A percentile compares a stretch with the other conserved stretches of the same genome.
Conservation (phyloP, 495 filamentous ascomycete species). For the Bacidia gigantensis region DNA sequence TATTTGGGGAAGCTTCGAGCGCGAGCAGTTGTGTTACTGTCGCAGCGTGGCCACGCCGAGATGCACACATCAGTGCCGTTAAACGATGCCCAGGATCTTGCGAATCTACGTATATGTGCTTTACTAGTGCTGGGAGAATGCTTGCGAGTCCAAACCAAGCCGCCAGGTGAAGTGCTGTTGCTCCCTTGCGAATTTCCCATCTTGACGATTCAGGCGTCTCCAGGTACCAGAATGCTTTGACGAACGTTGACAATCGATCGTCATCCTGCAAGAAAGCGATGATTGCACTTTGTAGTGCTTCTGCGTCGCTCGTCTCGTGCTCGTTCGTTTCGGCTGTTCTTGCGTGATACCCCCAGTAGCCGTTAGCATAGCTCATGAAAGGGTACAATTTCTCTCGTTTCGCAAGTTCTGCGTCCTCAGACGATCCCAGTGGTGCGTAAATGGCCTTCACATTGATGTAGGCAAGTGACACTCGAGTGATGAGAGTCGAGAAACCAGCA, state of each 20-base stretch:
- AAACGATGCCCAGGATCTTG: constrained; percentile 17
- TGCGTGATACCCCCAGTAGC: constrained; percentile 21
- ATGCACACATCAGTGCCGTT: constrained; percentile 24
- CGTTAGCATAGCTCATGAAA: constrained; percentile 17
- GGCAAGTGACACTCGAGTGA: constrained; percentile 13
- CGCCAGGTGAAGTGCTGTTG: constrained; percentile 18
- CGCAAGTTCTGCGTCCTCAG: constrained; percentile 7
- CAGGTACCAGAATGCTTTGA: constrained; percentile 21
- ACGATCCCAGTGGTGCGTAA: constrained; percentile 11
- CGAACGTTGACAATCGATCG: constrained; percentile 12
- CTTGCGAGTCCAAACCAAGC: constrained; percentile 21
- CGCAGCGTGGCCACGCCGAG: constrained; percentile 16
- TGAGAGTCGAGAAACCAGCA: constrained; percentile 4
- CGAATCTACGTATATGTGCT: constrained; percentile 3
- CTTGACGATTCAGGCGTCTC: constrained; percentile 10
- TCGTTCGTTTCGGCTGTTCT: not conserved
- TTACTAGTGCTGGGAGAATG: constrained; percentile 3
- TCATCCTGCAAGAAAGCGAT: constrained; percentile 14
- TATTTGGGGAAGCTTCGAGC: constrained; percentile 15
- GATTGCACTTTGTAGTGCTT: not conserved
- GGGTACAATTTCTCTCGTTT: constrained; percentile 11
- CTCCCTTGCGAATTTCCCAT: constrained; percentile 21
- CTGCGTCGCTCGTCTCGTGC: constrained; percentile 7
- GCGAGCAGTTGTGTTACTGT: constrained; percentile 14
- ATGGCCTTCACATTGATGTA: constrained; percentile 17